Evolutionary conservation across 176 grass and related monocot genomes (phyloP).

Genomic region (Raddia guianensis): DNA sequence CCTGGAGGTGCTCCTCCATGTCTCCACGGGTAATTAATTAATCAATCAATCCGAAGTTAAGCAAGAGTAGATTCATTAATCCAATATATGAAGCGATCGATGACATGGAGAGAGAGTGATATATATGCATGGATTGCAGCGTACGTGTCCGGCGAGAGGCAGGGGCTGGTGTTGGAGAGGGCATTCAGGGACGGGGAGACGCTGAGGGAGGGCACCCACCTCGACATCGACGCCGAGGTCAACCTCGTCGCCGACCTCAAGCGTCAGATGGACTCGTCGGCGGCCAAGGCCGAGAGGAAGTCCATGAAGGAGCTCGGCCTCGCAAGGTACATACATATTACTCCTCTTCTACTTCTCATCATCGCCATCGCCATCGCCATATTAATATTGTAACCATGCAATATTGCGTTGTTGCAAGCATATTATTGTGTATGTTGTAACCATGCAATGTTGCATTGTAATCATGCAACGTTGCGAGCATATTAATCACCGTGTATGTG

Average conservation of each 20-base stretch:
- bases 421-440: no score
- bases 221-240: conserved; percentile 68
- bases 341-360: no score
- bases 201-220: conserved; percentile 36
- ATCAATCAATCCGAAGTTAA: not conserved
- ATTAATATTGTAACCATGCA: no score
- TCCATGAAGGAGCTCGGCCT: conserved; percentile 84
- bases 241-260: conserved; percentile 44
- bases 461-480: no score
- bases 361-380: no score
- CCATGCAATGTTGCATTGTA: no score
- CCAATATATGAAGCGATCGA: no score
- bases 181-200: conserved; percentile 59
- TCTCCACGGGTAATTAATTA: conserved; percentile 60
- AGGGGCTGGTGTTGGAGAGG: conserved; percentile 61
- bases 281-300: conserved; percentile 47
- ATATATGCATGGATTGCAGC: conserved; percentile 5
- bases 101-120: no score
- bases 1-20: conserved; percentile 74
- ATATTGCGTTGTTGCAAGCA: no score
- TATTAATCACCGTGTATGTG: no score
- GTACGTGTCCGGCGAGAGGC: conserved; percentile 55
- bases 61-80: not conserved
- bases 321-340: conserved; percentile 10
- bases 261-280: conserved; percentile 36